These are phyloP conservation scores for Earliella scabrosa DNA, from an alignment of 1,284 basidiomycete genomes.

Conservation along the genomic window DNA sequence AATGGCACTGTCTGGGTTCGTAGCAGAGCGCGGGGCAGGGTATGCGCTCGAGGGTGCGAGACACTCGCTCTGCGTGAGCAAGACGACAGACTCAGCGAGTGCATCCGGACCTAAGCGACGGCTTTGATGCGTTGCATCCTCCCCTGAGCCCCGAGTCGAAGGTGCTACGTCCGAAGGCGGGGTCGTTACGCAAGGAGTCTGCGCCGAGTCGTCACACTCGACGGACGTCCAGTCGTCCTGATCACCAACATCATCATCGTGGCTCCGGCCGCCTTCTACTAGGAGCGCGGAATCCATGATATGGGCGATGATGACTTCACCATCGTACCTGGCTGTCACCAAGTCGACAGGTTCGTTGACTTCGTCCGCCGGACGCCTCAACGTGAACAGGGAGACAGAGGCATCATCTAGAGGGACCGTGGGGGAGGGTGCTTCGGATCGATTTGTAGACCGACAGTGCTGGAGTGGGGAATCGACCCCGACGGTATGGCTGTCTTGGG, in stretches of 20 bases:
- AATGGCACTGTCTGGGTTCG: neutral
- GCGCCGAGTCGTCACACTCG: neutral
- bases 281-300: conserved; percentile 11
- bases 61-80: conserved; percentile 6
- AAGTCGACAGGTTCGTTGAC: no score
- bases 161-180: neutral
- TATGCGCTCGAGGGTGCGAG: neutral
- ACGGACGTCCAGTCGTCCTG: conserved; percentile 6
- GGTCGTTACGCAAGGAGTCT: neutral
- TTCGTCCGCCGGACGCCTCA: neutral
- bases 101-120: neutral
- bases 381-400: no score
- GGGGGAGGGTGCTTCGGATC: no score
- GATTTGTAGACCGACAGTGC: no score
- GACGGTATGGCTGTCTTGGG: no score
- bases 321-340: neutral
- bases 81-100: neutral
- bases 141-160: no score
- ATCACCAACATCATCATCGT: neutral
- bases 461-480: no score
- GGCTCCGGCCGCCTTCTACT: neutral
- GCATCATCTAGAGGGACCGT: no score
- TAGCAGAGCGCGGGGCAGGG: neutral
- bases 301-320: neutral
- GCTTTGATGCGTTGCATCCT: no score